A percentile compares a stretch with the other conserved stretches of the same genome.
Evolutionary conservation across 2,329 filamentous ascomycete species (phyloP).

Genomic region (Scedosporium aurantiacum): DNA sequence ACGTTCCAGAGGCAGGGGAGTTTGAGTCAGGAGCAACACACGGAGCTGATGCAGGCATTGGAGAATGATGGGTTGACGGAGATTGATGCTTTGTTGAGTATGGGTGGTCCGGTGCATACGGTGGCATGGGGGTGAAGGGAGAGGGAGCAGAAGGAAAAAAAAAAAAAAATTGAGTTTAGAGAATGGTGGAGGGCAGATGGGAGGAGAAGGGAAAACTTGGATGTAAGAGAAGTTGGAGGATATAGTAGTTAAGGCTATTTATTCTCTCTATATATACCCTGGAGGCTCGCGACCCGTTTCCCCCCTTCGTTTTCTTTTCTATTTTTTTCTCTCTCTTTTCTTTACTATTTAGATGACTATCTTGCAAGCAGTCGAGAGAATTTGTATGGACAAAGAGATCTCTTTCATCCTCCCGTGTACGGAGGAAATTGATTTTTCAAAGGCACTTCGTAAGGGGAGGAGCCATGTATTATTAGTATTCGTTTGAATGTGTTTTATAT

Average conservation of each 20-base stretch:
- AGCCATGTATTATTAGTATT: too few species aligned
- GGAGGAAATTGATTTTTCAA: too few species aligned
- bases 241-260: too few species aligned
- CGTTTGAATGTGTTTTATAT: too few species aligned
- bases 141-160: conserved; percentile 2
- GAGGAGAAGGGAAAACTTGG: not conserved
- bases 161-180: not conserved
- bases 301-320: not conserved
- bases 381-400: too few species aligned
- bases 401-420: too few species aligned
- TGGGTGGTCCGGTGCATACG: conserved; percentile 16
- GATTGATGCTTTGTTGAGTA: conserved; percentile 48
- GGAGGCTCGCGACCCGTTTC: too few species aligned
- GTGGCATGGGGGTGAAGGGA: conserved; percentile 8
- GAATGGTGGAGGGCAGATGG: not conserved
- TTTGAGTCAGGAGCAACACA: conserved; percentile 69
- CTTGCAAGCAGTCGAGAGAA: not conserved
- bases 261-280: not conserved
- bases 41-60: conserved; percentile 71
- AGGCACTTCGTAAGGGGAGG: too few species aligned
- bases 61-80: conserved; percentile 57
- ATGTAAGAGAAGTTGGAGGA: too few species aligned
- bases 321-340: conserved; percentile 1
- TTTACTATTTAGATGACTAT: not conserved
- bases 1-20: conserved; percentile 45